Conservation (phyloP, 1,139 yeast species). For the Candida glucosophila region DNA sequence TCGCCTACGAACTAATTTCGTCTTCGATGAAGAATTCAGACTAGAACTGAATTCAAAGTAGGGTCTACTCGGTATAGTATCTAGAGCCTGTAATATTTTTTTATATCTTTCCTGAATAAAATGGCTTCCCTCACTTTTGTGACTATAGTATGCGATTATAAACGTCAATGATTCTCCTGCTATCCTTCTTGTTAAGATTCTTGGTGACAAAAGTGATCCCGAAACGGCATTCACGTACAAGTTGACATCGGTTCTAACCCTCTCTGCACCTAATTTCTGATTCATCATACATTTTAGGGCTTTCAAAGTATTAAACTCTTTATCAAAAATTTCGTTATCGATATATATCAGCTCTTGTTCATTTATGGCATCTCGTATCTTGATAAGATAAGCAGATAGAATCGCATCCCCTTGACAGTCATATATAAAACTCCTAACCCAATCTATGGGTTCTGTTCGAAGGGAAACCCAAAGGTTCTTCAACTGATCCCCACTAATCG, state of each 20-base stretch:
- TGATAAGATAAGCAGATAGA: conserved; percentile 36
- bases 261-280: conserved; percentile 35
- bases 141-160: conserved; percentile 35
- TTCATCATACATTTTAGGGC: conserved; percentile 43
- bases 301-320: conserved; percentile 38
- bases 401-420: conserved; percentile 88
- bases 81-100: conserved; percentile 57
- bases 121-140: conserved; percentile 18
- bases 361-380: conserved; percentile 30
- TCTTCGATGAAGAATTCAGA: conserved; percentile 9
- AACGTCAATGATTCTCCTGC: conserved; percentile 69
- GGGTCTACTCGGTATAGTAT: conserved; percentile 50
- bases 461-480: conserved; percentile 85
- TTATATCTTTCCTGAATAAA: conserved; percentile 50
- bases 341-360: conserved; percentile 28
- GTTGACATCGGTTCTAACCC: conserved; percentile 33
- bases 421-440: conserved; percentile 75
- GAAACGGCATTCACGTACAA: conserved; percentile 34
- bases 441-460: conserved; percentile 82
- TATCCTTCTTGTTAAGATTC: conserved; percentile 66
- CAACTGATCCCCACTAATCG: conserved; percentile 62
- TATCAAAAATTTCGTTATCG: conserved; percentile 37
- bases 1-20: conserved; percentile 31
- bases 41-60: conserved; percentile 40
- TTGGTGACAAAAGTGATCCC: conserved; percentile 43